Evolutionary conservation across 495 filamentous ascomycete genomes (phyloP).

Genomic region (Rhypophila decipiens): DNA sequence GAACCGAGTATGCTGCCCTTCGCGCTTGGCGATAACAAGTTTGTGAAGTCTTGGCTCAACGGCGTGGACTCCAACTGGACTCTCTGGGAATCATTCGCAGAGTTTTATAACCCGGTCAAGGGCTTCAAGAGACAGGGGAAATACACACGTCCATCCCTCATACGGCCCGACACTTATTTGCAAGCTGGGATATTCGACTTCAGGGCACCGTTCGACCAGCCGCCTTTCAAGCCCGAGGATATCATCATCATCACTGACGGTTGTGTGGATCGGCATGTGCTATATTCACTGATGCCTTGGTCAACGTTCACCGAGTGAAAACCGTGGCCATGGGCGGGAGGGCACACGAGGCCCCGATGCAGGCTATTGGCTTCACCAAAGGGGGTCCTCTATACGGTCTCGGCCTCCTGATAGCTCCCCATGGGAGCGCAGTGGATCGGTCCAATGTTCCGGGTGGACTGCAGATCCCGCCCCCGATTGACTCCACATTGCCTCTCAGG

Average conservation of each 20-base stretch:
- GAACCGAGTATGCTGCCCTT: background rate
- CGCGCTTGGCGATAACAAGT: background rate
- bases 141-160: background rate
- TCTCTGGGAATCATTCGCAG: background rate
- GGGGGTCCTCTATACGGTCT: constrained; percentile 29
- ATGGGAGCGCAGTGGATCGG: too few relatives aligned
- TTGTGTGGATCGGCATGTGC: constrained; percentile 60
- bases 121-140: background rate
- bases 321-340: constrained; percentile 58
- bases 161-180: background rate
- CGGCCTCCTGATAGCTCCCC: background rate
- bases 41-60: background rate
- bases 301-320: constrained; percentile 49
- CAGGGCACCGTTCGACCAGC: constrained; percentile 11
- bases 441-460: too few relatives aligned
- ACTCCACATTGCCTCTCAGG: background rate
- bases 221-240: constrained; percentile 26
- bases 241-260: constrained; percentile 51
- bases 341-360: constrained; percentile 49
- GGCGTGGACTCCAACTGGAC: background rate
- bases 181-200: background rate
- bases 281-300: constrained; percentile 51
- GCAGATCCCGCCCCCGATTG: background rate
- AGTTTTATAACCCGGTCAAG: background rate
- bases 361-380: constrained; percentile 56